Evolutionary conservation across 1,284 basidiomycete species (phyloP), one percentile per base, ranked within the genome.

Genomic region (Ceratobasidium sp.): DNA sequence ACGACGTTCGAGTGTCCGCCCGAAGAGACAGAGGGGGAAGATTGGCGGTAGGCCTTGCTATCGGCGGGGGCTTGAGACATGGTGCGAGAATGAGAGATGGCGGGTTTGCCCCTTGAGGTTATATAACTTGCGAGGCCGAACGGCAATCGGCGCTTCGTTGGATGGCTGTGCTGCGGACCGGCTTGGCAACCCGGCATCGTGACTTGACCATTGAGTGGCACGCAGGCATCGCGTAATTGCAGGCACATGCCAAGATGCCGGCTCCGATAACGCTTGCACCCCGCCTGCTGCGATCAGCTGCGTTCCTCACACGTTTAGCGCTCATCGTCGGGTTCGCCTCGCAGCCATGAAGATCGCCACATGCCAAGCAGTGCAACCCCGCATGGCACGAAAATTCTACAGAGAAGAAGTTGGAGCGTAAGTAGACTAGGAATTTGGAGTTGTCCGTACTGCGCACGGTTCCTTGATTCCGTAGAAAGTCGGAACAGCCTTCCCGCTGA

Each of bases 31-130:
- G 68, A 70, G 37, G 66, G 66, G 17, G 76, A 70, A 62, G 88
- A 89, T 15, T 86, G 84, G 40, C 83, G 79, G 76, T 86, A 88
- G 76, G 86, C 85, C 82, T 91, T 91, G 82, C 82, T 84, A 80
- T 90, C 88, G 32, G 64, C 43, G 25, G 64, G 69, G 67, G 61
- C 61, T 54, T 61, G 54, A 56, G 77, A 78, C 74, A 77, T 78
- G 59, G 64, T 40, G 11, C 19, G 56, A 19, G 44, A 62, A 52
- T 54, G 32, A 37, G 49, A 67, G 37, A 25, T 64, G 13, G 56
- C 46, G 25, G 51, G 67, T 29, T 15, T 32, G 54, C 29, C 7
- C 19, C 43, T 11, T n/a, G 17, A 44, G n/a, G 29, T 61, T 62
- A 49, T 61, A 62, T 57, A 57, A 29, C 54, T 22, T n/a, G 19